Percentiles rank a stretch among this genome's conserved stretches.
Conservation (phyloP, 371 early-diverging fungal species). For the Dinochytrium kinnereticum region DNA sequence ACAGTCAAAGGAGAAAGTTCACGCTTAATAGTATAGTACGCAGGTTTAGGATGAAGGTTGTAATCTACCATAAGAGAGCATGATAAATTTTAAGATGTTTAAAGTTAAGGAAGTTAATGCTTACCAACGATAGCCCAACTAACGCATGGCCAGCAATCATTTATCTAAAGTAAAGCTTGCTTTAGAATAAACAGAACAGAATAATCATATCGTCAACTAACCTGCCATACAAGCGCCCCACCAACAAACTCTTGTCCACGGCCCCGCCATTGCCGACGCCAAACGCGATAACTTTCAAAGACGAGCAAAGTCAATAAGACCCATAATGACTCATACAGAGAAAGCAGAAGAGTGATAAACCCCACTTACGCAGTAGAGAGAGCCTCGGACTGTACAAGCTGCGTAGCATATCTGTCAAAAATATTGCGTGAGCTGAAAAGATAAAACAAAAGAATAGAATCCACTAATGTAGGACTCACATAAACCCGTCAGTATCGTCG, state of each 20-base stretch:
- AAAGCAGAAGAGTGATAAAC: not conserved
- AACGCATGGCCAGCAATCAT: slow-evolving; percentile 39
- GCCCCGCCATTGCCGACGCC: slow-evolving; percentile 28
- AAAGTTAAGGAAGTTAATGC: too few species aligned
- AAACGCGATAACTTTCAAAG: slow-evolving; percentile 27
- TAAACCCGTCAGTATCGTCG: slow-evolving; percentile 15
- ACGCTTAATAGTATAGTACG: slow-evolving; percentile 33
- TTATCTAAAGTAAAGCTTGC: slow-evolving; percentile 2
- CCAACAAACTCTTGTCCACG: slow-evolving; percentile 21
- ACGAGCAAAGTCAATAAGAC: too few species aligned
- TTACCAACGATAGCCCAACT: slow-evolving; percentile 31
- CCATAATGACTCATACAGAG: too few species aligned
- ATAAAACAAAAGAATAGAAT: too few species aligned
- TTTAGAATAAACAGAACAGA: not conserved
- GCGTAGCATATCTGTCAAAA: slow-evolving; percentile 27
- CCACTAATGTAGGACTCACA: too few species aligned
- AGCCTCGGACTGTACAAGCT: slow-evolving; percentile 36
- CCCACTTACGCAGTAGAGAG: slow-evolving; percentile 24
- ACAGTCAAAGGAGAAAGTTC: slow-evolving; percentile 17
- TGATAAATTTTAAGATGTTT: not conserved
- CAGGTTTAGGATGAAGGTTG: slow-evolving; percentile 27
- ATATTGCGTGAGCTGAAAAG: slow-evolving; percentile 8
- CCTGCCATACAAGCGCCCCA: slow-evolving; percentile 37
- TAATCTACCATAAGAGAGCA: slow-evolving; percentile 18
- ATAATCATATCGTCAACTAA: not conserved